Base-by-base conservation (phyloP, 495 filamentous ascomycete genomes). In the Aspergillus bridgeri region DNA sequence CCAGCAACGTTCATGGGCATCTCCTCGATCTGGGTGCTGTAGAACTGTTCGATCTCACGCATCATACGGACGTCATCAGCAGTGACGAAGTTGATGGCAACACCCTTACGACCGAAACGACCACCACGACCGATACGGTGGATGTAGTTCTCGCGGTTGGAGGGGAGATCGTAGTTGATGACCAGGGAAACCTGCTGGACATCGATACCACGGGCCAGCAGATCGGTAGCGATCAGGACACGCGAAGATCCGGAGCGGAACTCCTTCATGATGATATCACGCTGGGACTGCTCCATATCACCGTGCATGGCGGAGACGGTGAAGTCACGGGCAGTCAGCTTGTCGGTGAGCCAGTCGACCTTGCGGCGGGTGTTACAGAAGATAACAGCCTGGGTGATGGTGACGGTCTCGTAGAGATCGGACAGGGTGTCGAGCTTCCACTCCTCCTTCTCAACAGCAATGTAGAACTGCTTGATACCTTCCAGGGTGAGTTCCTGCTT, bases 91-190 rank as follows among this genome's bases (percentile, higher is more conserved):
- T 98, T 98, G 83, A 98, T 98, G 64, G 94, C 95, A 75, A 98
- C 94, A 88, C 94, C 94, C 85, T 98, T 98, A 72, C 94, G 90
- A 74, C 94, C 94, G 80, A 98, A 98, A 83, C 94, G 91, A 76
- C 94, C 94, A 75, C 92, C 91, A 82, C 94, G 92, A 82, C 94
- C 94, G 70, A 98, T 98, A 66, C 94, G 88, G 80, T 98, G 94
- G 78, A 98, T 98, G 88, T 98, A 98, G 84, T 98, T 98, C 81
- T 98, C 94, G 71, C 94, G 91, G 82, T 98, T 98, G 75, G 90
- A 89, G 54, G 94, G 94, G 18, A 98, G 82, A 75, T 98, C 94
- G 79, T 98, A 98, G 84, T 98, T 98, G 85, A 98, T 98, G 79
- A 98, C 94, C 70, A 98, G 83, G 60, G 92, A 96, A 53, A 98